These are phyloP conservation scores for Tympanopsis confertula DNA, from an alignment of 2,329 filamentous ascomycete species.

Conservation along the genomic window DNA sequence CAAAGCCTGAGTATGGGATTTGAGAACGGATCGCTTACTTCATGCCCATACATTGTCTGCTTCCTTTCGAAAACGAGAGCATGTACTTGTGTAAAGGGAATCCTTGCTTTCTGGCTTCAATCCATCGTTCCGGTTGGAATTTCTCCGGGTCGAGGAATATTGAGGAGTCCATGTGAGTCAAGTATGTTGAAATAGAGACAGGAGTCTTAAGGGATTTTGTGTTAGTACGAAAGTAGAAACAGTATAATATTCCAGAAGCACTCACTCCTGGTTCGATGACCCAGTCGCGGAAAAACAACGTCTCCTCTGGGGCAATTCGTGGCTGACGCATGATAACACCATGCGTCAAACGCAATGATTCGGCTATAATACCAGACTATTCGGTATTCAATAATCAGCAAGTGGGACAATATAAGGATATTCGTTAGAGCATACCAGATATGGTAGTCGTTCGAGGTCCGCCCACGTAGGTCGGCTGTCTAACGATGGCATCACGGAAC, in stretches of 20 bases:
- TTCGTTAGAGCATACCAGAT: slow-evolving; percentile 9
- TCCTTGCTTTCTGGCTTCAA: slow-evolving; percentile 6
- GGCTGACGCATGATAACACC: slow-evolving; percentile 6
- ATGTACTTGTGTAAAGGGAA: slow-evolving; percentile 7
- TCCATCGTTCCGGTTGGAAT: slow-evolving; percentile 12
- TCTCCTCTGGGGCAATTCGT: neutral
- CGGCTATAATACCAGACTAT: slow-evolving; percentile 9
- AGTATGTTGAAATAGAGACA: neutral
- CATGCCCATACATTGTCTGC: slow-evolving; percentile 9
- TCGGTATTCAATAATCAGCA: neutral
- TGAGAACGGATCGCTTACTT: slow-evolving; percentile 7
- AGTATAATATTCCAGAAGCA: neutral
- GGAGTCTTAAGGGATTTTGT: neutral
- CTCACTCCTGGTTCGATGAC: slow-evolving; percentile 7
- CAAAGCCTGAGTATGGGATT: no score
- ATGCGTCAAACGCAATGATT: slow-evolving; percentile 10
- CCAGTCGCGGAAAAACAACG: neutral
- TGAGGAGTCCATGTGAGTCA: neutral
- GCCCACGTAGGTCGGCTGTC: slow-evolving; percentile 10
- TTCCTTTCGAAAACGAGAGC: slow-evolving; percentile 9
- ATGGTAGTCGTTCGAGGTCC: slow-evolving; percentile 24
- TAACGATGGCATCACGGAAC: slow-evolving; percentile 9
- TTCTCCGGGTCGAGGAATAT: slow-evolving; percentile 3
- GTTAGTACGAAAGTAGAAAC: neutral
- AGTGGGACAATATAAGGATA: no score